Percentiles rank a stretch among this genome's conserved stretches.
phyloP scores from a whole-genome alignment of 345 rosid genomes.

The Gossypium australe region DNA sequence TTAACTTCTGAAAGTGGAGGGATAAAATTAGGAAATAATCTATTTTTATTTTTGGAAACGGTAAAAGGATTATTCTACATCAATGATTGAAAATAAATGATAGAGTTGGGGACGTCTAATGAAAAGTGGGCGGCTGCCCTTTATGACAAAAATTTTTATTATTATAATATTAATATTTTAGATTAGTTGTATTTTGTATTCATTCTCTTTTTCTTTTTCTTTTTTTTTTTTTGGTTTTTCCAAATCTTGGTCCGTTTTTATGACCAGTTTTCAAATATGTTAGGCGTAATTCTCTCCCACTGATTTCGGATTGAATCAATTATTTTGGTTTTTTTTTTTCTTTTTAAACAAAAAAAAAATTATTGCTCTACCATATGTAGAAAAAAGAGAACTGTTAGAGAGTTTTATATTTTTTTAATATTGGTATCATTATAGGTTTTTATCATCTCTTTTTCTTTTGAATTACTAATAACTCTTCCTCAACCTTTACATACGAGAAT shows the following conservation, averaged over 20 bases:
- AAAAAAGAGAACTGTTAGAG: no score
- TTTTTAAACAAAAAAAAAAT: background rate
- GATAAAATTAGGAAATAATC: no score
- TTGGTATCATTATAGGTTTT: no score
- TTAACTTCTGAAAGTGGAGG: no score
- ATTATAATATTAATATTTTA: background rate
- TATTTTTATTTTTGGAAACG: background rate
- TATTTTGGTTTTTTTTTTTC: background rate
- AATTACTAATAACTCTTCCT: no score
- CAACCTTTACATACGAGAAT: no score
- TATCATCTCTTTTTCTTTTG: no score
- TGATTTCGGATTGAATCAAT: background rate
- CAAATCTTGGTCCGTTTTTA: background rate
- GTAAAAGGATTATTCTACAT: background rate
- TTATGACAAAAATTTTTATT: background rate
- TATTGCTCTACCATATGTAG: background rate
- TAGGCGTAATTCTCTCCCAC: constrained; percentile 22
- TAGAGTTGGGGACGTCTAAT: background rate
- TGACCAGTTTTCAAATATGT: constrained; percentile 11
- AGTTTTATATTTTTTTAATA: no score
- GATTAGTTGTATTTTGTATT: background rate
- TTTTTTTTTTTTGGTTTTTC: background rate
- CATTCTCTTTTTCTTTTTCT: background rate
- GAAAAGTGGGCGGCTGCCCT: background rate
- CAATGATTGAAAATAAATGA: background rate